A percentile compares a stretch with the other conserved stretches of the same genome.
phyloP scores from a whole-genome alignment of 2,329 filamentous ascomycete species.

The Pseudocercospora fijiensis region DNA sequence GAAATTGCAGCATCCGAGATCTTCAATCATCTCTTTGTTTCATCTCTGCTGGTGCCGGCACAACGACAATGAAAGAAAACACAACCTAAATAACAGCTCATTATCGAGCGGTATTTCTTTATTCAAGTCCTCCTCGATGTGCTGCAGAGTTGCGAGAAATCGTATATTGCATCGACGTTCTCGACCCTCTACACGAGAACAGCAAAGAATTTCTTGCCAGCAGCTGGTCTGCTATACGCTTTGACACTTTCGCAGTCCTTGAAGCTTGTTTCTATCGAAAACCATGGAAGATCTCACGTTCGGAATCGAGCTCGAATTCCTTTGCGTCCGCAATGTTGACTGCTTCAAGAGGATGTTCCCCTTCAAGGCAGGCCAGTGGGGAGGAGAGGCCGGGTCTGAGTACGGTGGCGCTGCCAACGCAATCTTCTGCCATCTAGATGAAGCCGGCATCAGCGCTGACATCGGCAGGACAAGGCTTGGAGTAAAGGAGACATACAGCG shows the following conservation, averaged over 20 bases:
- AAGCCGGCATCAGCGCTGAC: neutral
- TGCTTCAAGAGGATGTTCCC: neutral
- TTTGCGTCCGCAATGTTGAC: constrained; percentile 8
- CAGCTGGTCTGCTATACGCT: neutral
- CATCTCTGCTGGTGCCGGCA: neutral
- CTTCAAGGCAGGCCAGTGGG: neutral
- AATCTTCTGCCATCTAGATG: neutral
- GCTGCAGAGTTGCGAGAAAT: neutral
- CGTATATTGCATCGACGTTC: neutral
- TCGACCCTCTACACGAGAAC: neutral
- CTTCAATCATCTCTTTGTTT: neutral
- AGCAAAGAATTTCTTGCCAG: neutral
- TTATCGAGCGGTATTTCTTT: neutral
- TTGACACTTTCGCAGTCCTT: neutral
- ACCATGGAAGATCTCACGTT: neutral
- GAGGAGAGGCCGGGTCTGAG: neutral
- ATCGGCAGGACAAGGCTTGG: neutral
- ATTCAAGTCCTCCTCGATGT: neutral
- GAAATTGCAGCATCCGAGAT: neutral
- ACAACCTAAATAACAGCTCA: neutral
- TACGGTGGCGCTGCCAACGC: neutral
- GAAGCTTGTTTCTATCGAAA: neutral
- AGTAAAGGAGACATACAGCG: neutral
- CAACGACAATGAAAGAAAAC: neutral
- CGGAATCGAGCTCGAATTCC: constrained; percentile 14